Percentiles rank a stretch among this genome's conserved stretches.
These are phyloP conservation scores for Leishmania guyanensis DNA, from an alignment of 208 protist species.

Conservation along the genomic window DNA sequence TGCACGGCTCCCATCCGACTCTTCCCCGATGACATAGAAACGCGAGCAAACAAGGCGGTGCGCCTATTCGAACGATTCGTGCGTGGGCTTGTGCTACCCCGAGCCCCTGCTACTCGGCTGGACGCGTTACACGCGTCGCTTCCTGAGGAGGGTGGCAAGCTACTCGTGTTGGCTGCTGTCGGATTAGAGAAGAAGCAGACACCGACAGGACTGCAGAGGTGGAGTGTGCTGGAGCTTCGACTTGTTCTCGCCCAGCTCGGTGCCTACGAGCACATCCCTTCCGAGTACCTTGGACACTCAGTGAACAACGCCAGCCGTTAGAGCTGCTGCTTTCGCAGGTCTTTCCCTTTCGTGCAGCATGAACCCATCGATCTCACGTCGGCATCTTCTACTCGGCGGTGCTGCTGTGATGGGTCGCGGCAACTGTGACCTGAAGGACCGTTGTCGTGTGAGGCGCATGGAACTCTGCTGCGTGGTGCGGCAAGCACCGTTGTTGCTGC, in stretches of 20 bases:
- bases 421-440: no score
- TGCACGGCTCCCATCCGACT: slow-evolving; percentile 45
- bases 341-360: neutral
- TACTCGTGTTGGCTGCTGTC: slow-evolving; percentile 33
- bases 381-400: no score
- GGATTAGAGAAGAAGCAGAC: slow-evolving; percentile 33
- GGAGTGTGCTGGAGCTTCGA: slow-evolving; percentile 64
- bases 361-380: neutral
- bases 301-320: neutral
- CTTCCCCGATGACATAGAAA: slow-evolving; percentile 23
- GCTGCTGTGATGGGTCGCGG: neutral
- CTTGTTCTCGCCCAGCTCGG: slow-evolving; percentile 44
- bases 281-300: slow-evolving; percentile 16
- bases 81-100: slow-evolving; percentile 37
- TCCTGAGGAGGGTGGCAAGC: slow-evolving; percentile 42
- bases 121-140: slow-evolving; percentile 20
- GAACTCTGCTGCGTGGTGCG: neutral
- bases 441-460: neutral
- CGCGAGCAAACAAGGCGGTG: slow-evolving; percentile 16
- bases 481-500: neutral
- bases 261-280: slow-evolving; percentile 39
- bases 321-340: neutral
- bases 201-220: slow-evolving; percentile 60
- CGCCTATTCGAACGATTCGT: slow-evolving; percentile 53
- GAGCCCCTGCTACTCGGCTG: slow-evolving; percentile 35